Evolutionary conservation across 163 green algal genomes (phyloP), one percentile per base, ranked within the genome.

Genomic region (Coccomyxa subellipsoidea): DNA sequence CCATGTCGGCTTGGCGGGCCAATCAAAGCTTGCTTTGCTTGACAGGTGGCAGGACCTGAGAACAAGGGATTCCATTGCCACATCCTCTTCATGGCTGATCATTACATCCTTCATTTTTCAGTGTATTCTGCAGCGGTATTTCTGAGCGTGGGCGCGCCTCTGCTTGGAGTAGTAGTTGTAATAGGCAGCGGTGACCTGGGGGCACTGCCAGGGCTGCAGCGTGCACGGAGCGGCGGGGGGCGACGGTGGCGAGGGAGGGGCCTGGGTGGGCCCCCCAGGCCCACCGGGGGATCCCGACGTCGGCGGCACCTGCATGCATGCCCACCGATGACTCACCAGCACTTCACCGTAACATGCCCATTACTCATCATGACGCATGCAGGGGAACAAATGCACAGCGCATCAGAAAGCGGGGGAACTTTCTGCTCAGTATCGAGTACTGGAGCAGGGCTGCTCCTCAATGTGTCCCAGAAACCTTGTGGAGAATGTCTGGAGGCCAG

Each of bases 111-210:
- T n/a, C n/a, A n/a, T n/a, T n/a, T n/a, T n/a, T n/a, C n/a, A n/a
- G n/a, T n/a, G n/a, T n/a, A n/a, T n/a, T n/a, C n/a, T n/a, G n/a
- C n/a, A n/a, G n/a, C n/a, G n/a, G n/a, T n/a, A n/a, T n/a, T n/a
- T n/a, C n/a, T n/a, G n/a, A n/a, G n/a, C n/a, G n/a, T 7, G 47
- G 15, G 21, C 38, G 18, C 75, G 35, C 75, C 75, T 59, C 37
- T 12, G 21, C 27, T 54, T 79, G 75, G 15, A 59, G 38, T 69
- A 79, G 75, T 79, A 79, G 75, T 59, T 69, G 75, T 54, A 36
- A 37, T 79, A 79, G 39, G 37, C 27, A 37, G 40, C 25, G 7
- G 36, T 7, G 12, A 66, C 37, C 8, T 27, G 23, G 7, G 75
- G 75, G 37, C 75, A 79, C 7, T 35, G 37, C 27, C 27, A 69